These are phyloP conservation scores for Fusarium sp. DNA, from an alignment of 2,329 filamentous ascomycete species.

Conservation along the genomic window DNA sequence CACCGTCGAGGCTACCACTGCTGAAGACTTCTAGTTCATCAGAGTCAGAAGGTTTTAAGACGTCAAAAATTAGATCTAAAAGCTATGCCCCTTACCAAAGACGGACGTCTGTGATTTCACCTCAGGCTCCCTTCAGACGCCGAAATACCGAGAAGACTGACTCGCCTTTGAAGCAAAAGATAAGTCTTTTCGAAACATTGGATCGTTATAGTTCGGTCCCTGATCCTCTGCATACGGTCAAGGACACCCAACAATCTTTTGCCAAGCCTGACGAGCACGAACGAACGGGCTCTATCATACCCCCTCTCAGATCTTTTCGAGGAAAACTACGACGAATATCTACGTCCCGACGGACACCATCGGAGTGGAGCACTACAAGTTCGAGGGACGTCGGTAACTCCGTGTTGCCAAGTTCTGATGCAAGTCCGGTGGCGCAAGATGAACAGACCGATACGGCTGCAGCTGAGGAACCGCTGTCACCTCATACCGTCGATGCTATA, in stretches of 20 bases:
- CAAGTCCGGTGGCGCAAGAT: not conserved
- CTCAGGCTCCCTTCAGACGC: slow-evolving; percentile 5
- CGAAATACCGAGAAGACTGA: slow-evolving; percentile 14
- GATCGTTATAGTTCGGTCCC: slow-evolving; percentile 7
- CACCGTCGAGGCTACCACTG: slow-evolving; percentile 11
- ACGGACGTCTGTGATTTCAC: not conserved
- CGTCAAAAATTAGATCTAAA: slow-evolving; percentile 4
- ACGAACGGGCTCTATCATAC: not conserved
- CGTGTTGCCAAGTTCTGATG: not conserved
- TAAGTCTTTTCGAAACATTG: slow-evolving; percentile 50
- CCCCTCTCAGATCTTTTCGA: slow-evolving; percentile 18
- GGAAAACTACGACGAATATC: slow-evolving; percentile 39
- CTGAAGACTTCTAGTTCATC: slow-evolving; percentile 20
- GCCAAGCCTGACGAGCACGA: not conserved
- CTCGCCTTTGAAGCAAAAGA: slow-evolving; percentile 48
- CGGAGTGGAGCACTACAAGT: slow-evolving; percentile 37
- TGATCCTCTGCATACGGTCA: not conserved
- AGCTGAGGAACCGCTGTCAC: slow-evolving; percentile 3
- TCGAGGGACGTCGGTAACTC: slow-evolving; percentile 1
- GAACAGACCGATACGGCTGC: not conserved
- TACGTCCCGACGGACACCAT: slow-evolving; percentile 35
- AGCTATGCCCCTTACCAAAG: slow-evolving; percentile 7
- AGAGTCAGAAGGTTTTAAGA: not conserved
- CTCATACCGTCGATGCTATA: slow-evolving; percentile 15
- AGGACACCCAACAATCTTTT: not conserved